Conservation (phyloP, 176 grass and related monocot genomes). For the Juncus inflexus region DNA sequence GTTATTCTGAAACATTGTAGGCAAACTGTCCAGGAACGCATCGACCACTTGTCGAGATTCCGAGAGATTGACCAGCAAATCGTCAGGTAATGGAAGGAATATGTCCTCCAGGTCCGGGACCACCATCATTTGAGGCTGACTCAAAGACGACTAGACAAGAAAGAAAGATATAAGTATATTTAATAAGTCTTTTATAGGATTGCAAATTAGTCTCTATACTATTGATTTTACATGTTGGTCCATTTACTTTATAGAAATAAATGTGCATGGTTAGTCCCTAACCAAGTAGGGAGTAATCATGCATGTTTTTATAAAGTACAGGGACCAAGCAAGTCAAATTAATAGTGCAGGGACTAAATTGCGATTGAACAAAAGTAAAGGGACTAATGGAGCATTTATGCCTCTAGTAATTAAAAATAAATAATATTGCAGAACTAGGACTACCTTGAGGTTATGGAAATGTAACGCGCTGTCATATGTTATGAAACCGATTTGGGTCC, state of each 20-base stretch:
- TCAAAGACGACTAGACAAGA: slow-evolving; percentile 69
- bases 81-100: slow-evolving; percentile 91
- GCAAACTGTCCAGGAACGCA: slow-evolving; percentile 87
- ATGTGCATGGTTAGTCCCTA: not conserved
- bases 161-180: slow-evolving; percentile 19
- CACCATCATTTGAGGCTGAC: slow-evolving; percentile 96
- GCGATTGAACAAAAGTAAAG: too few species aligned
- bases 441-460: slow-evolving; percentile 96
- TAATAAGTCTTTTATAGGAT: not conserved
- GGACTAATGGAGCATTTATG: too few species aligned
- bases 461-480: slow-evolving; percentile 91
- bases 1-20: slow-evolving; percentile 88
- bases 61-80: slow-evolving; percentile 87
- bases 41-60: slow-evolving; percentile 82
- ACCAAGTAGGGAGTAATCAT: too few species aligned
- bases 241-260: not conserved
- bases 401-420: slow-evolving; percentile 5
- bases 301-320: too few species aligned
- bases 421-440: slow-evolving; percentile 24
- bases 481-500: slow-evolving; percentile 93
- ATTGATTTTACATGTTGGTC: too few species aligned
- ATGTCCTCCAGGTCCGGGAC: slow-evolving; percentile 78
- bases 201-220: too few species aligned
- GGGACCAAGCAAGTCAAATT: too few species aligned
- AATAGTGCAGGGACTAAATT: too few species aligned